phyloP scores from a whole-genome alignment of 108 stramenopile genomes.

The Cyclotella kingstonii region DNA sequence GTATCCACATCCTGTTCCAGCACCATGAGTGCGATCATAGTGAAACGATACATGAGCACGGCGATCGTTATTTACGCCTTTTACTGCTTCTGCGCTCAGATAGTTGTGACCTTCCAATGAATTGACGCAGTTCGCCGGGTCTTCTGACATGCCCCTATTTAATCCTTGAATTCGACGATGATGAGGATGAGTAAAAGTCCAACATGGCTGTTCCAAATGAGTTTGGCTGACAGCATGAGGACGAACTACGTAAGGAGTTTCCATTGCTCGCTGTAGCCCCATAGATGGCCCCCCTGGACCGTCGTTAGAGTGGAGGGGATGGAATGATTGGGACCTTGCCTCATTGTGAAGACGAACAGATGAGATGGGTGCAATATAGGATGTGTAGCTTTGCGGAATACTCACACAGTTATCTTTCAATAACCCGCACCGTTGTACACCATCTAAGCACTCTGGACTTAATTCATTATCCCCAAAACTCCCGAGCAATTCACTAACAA shows the following conservation, averaged over 20 bases:
- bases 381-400: constrained; percentile 84
- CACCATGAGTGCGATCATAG: constrained; percentile 51
- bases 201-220: constrained; percentile 74
- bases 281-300: constrained; percentile 53
- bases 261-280: constrained; percentile 77
- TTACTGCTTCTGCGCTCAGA: constrained; percentile 22
- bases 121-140: no score
- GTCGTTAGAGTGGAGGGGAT: constrained; percentile 37
- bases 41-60: constrained; percentile 55
- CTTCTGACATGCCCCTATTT: no score
- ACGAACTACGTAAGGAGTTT: constrained; percentile 97
- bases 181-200: constrained; percentile 88
- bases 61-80: constrained; percentile 39
- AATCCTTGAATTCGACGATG: no score
- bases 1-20: constrained; percentile 58
- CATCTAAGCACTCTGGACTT: constrained; percentile 97
- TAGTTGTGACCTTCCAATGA: no score
- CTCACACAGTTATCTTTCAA: constrained; percentile 69
- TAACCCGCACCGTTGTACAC: constrained; percentile 71
- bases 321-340: constrained; percentile 65
- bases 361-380: constrained; percentile 90
- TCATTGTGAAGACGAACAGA: constrained; percentile 86
- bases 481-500: constrained; percentile 96
- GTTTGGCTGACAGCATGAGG: constrained; percentile 90
- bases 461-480: constrained; percentile 98